Conservation (phyloP, 108 stramenopile genomes). For the Parietichytrium sp. region DNA sequence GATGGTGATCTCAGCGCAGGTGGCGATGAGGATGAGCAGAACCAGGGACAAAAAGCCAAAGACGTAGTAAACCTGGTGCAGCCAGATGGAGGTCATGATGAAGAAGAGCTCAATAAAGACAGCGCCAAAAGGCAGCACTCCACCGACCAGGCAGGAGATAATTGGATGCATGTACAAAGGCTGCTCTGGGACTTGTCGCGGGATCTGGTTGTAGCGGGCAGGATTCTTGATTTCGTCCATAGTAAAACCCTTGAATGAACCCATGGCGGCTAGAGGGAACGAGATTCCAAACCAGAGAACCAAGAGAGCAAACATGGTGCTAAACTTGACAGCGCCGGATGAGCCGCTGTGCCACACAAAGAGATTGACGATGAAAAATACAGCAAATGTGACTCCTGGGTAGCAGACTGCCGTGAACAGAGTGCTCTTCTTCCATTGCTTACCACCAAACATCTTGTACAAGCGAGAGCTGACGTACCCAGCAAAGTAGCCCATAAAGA, state of each 20-base stretch:
- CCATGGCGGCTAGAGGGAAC: slow-evolving; percentile 92
- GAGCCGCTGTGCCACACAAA: slow-evolving; percentile 78
- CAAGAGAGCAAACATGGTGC: slow-evolving; percentile 79
- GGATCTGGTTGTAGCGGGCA: slow-evolving; percentile 89
- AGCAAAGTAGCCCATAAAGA: slow-evolving; percentile 83
- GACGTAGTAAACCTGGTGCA: slow-evolving; percentile 97
- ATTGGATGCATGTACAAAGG: slow-evolving; percentile 76
- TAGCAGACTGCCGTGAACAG: slow-evolving; percentile 77
- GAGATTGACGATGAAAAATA: slow-evolving; percentile 80
- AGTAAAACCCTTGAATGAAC: slow-evolving; percentile 87
- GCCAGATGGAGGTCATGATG: slow-evolving; percentile 96
- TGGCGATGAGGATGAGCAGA: slow-evolving; percentile 81
- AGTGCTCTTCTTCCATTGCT: slow-evolving; percentile 78
- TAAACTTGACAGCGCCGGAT: slow-evolving; percentile 86
- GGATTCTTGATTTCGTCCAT: slow-evolving; percentile 76
- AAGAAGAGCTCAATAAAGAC: slow-evolving; percentile 99
- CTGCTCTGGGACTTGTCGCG: slow-evolving; percentile 78
- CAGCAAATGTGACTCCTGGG: slow-evolving; percentile 73
- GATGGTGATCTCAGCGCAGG: slow-evolving; percentile 92
- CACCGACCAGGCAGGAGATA: slow-evolving; percentile 78
- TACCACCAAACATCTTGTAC: slow-evolving; percentile 97
- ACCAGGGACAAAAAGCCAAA: slow-evolving; percentile 97
- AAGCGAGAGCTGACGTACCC: slow-evolving; percentile 87
- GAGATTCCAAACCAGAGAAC: slow-evolving; percentile 81
- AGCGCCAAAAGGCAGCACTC: slow-evolving; percentile 94